Conservation (phyloP, 1,284 basidiomycete species). For the Phellinidium pouzarii region DNA sequence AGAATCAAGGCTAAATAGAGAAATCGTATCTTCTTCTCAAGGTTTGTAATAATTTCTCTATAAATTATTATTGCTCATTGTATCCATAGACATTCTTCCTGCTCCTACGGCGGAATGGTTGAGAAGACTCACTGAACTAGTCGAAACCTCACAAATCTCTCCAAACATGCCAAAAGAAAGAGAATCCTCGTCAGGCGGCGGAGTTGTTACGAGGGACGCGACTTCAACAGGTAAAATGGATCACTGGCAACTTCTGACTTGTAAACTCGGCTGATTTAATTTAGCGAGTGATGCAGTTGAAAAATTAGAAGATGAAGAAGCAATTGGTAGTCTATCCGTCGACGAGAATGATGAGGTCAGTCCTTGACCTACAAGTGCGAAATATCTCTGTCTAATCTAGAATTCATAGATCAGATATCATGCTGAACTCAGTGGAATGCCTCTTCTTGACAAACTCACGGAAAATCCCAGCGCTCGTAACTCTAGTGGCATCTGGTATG, state of each 20-base stretch:
- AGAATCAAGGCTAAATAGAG: slow-evolving; percentile 67
- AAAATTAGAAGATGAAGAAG: slow-evolving; percentile 34
- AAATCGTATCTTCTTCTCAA: slow-evolving; percentile 57
- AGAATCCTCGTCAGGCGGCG: not conserved
- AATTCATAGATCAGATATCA: slow-evolving; percentile 64
- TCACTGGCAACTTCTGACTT: too few species aligned
- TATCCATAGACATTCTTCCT: slow-evolving; percentile 4
- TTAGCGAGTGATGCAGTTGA: slow-evolving; percentile 15
- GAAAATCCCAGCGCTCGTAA: slow-evolving; percentile 48
- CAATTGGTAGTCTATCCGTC: slow-evolving; percentile 69
- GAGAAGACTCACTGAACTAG: not conserved
- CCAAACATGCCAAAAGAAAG: not conserved
- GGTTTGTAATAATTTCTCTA: slow-evolving; percentile 30
- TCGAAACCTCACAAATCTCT: not conserved
- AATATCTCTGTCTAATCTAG: not conserved
- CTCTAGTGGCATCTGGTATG: slow-evolving; percentile 11
- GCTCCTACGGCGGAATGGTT: slow-evolving; percentile 35
- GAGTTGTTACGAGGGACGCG: not conserved
- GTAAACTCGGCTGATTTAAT: not conserved
- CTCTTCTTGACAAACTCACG: slow-evolving; percentile 57
- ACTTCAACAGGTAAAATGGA: too few species aligned
- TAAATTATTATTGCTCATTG: not conserved
- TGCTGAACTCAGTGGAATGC: slow-evolving; percentile 67
- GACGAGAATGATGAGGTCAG: slow-evolving; percentile 74
- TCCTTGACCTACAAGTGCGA: not conserved